Evolutionary conservation across 1,284 basidiomycete genomes (phyloP).

Genomic region (Papiliotrema flavescens): DNA sequence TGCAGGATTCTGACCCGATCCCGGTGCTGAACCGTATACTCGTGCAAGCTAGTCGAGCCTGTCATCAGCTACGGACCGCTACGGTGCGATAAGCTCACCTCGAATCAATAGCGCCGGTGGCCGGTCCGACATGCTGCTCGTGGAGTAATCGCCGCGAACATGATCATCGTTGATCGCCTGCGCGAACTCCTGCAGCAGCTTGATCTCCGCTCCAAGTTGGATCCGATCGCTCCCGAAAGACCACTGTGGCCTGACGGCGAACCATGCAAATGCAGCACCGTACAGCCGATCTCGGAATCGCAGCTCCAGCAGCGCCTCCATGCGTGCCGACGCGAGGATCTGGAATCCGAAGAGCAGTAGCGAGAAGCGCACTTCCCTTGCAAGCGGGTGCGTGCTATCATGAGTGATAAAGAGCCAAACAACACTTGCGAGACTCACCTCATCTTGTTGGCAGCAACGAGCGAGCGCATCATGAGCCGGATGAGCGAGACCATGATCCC

Average conservation of each 20-base stretch:
- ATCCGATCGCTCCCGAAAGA: slow-evolving; percentile 87
- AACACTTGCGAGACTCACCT: slow-evolving; percentile 55
- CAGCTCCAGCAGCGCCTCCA: slow-evolving; percentile 81
- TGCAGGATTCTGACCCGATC: slow-evolving; percentile 69
- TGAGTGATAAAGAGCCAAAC: slow-evolving; percentile 3
- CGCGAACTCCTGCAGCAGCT: slow-evolving; percentile 78
- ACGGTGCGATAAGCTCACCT: slow-evolving; percentile 19
- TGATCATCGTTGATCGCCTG: slow-evolving; percentile 70
- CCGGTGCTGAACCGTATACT: slow-evolving; percentile 59
- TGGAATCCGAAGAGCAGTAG: slow-evolving; percentile 92
- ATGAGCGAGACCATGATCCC: slow-evolving; percentile 83
- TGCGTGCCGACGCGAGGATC: slow-evolving; percentile 76
- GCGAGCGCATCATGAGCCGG: slow-evolving; percentile 73
- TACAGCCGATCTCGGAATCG: slow-evolving; percentile 74
- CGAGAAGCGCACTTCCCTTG: slow-evolving; percentile 83
- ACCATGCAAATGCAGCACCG: slow-evolving; percentile 82
- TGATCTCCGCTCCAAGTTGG: slow-evolving; percentile 84
- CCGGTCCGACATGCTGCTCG: slow-evolving; percentile 65
- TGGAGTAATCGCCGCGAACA: slow-evolving; percentile 61
- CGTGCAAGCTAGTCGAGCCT: slow-evolving; percentile 50
- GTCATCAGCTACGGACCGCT: background rate
- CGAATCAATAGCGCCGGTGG: slow-evolving; percentile 50
- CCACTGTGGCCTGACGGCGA: slow-evolving; percentile 86
- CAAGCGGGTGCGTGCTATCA: slow-evolving; percentile 79
- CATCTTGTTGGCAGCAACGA: slow-evolving; percentile 63